Evolutionary conservation across 2,329 filamentous ascomycete species (phyloP).

Genomic region (Fusarium brevicatenulatum): DNA sequence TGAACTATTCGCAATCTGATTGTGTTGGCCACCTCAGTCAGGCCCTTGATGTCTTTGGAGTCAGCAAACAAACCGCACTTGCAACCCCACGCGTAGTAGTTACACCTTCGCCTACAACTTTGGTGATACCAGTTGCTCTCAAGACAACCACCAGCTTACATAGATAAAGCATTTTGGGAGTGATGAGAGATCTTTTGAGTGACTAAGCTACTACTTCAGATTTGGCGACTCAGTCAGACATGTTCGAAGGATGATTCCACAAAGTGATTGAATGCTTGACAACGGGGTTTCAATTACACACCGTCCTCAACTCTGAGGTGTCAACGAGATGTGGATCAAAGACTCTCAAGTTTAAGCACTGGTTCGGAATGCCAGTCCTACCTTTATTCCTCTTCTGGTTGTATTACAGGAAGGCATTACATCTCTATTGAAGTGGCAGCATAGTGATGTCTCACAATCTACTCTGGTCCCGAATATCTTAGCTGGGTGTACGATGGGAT

Average conservation of each 20-base stretch:
- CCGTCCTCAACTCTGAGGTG: background rate
- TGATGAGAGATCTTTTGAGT: background rate
- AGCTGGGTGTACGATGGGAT: background rate
- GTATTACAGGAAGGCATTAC: background rate
- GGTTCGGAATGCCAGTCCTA: rapidly evolving
- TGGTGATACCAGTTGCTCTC: background rate
- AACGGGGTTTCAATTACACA: background rate
- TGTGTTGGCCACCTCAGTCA: background rate
- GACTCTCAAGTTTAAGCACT: rapidly evolving
- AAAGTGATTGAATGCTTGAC: background rate
- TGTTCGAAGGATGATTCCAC: background rate
- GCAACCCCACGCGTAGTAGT: background rate
- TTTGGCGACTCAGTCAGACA: no score
- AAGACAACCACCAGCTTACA: background rate
- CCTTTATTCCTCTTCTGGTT: background rate
- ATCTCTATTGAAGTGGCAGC: no score
- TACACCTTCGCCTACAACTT: background rate
- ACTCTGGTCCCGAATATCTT: background rate
- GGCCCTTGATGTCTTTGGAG: background rate
- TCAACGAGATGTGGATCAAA: rapidly evolving
- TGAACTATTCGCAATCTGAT: background rate
- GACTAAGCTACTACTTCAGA: background rate
- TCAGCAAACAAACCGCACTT: background rate
- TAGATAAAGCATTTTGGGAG: background rate
- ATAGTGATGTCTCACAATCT: background rate